Base-by-base conservation (phyloP, 2,329 filamentous ascomycete genomes). In the Talaromyces atroroseus region DNA sequence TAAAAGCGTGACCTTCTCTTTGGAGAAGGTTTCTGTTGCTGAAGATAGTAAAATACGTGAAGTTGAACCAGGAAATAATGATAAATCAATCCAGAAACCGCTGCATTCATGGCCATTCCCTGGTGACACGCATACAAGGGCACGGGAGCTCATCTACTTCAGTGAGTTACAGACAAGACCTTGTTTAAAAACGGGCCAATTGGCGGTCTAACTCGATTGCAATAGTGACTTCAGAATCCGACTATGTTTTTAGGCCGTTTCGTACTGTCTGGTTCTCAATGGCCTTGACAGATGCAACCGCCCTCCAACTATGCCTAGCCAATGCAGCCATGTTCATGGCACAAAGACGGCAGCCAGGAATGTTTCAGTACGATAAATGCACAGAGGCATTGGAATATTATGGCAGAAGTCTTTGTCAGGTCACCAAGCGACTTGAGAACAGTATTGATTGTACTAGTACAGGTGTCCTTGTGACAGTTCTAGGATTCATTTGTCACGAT, bases 251-350 rank as follows among this genome's bases (percentile, higher is more conserved):
- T 46, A 63, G 64, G 11, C 64, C 64, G 2, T 65, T 66, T 49
- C 63, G 64, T n/a, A 55, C 58, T 21, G 60, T 65, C 45, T 66
- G 64, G 64, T 66, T 65, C 34, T 58, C 60, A 5, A 63, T 66
- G 64, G 62, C 64, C 16, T 48, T 65, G 42, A 54, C 49, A 0
- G 64, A 66, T 54, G 18, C 24, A 32, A 65, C 60, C 44, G 64
- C 64, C n/a, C 61, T 65, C 34, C 59, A 59, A 12, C 51, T 66
- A 26, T 61, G 60, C 23, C 49, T 65, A 52, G 64, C 64, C 49
- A 66, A 66, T 49, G 64, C 64, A 5, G 58, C 64, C 24, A 62
- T 66, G 59, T 66, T 65, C 54, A 58, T 65, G 16, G 60, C 65
- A 40, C 61, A 65, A 47, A 57, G 51, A 11, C 57, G 52, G 8